A percentile compares a stretch with the other conserved stretches of the same genome.
Evolutionary conservation across 345 rosid species (phyloP).

Genomic region (Boechera stricta): DNA sequence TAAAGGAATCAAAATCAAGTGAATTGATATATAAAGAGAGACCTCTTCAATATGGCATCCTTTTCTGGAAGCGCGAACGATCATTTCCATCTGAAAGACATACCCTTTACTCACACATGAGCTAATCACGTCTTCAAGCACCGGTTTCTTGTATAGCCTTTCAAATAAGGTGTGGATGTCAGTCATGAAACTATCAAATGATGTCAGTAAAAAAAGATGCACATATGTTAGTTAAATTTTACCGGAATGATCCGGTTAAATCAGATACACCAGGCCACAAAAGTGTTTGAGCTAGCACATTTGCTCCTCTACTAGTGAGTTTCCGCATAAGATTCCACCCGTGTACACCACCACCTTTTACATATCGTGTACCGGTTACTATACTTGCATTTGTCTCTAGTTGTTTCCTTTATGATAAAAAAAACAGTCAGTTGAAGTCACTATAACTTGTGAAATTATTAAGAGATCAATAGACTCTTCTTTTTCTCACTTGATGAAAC

Average conservation of each 20-base stretch:
- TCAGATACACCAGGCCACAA: slow-evolving; percentile 99
- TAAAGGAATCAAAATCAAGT: background rate
- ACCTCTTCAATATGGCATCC: slow-evolving; percentile 92
- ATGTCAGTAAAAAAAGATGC: background rate
- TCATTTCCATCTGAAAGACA: slow-evolving; percentile 99
- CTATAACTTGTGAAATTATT: background rate
- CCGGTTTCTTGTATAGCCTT: slow-evolving; percentile 85
- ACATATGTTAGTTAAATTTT: slow-evolving; percentile 20
- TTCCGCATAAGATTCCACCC: slow-evolving; percentile 99
- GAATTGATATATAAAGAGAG: slow-evolving; percentile 1
- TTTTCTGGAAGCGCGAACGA: slow-evolving; percentile 92
- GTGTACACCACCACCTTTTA: slow-evolving; percentile 88
- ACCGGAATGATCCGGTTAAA: slow-evolving; percentile 96
- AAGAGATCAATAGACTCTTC: slow-evolving; percentile 14
- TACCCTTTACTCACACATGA: slow-evolving; percentile 93
- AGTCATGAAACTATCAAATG: slow-evolving; percentile 20
- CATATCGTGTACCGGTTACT: slow-evolving; percentile 93
- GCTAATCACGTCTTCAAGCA: slow-evolving; percentile 79
- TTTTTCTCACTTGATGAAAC: slow-evolving; percentile 82
- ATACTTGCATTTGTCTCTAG: slow-evolving; percentile 87
- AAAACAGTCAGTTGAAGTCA: background rate
- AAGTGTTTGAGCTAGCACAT: slow-evolving; percentile 93
- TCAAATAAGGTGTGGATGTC: slow-evolving; percentile 30
- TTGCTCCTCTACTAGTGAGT: slow-evolving; percentile 97
- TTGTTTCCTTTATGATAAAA: slow-evolving; percentile 64